phyloP scores from a whole-genome alignment of 2,329 filamentous ascomycete genomes.

The Fusarium sublunatum region DNA sequence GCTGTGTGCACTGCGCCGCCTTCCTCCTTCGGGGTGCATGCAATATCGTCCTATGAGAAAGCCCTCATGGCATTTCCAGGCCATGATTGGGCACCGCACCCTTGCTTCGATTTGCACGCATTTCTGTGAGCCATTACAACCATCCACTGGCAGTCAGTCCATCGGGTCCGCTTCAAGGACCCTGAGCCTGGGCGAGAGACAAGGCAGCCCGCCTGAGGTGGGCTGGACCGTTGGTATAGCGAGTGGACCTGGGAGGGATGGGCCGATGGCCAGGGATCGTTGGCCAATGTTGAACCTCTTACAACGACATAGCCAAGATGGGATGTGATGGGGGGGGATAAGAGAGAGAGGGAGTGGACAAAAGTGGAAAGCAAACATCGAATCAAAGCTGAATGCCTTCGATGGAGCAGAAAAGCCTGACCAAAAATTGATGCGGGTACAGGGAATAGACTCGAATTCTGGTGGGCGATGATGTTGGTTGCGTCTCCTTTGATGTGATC shows the following conservation, averaged over 20 bases:
- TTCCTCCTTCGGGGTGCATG: slow-evolving; percentile 55
- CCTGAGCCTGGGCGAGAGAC: slow-evolving; percentile 34
- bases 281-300: slow-evolving; percentile 34
- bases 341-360: slow-evolving; percentile 23
- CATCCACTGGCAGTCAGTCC: slow-evolving; percentile 5
- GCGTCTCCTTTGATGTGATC: slow-evolving; percentile 20
- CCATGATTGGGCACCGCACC: slow-evolving; percentile 53
- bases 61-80: slow-evolving; percentile 36
- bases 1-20: slow-evolving; percentile 56
- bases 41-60: slow-evolving; percentile 49
- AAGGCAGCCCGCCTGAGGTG: neutral
- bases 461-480: slow-evolving; percentile 22
- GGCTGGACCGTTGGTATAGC: slow-evolving; percentile 38
- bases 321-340: slow-evolving; percentile 22
- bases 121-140: slow-evolving; percentile 1
- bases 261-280: slow-evolving; percentile 37
- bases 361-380: slow-evolving; percentile 22
- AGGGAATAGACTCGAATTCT: slow-evolving; percentile 29
- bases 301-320: slow-evolving; percentile 10
- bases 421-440: slow-evolving; percentile 39
- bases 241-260: slow-evolving; percentile 45
- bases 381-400: slow-evolving; percentile 13
- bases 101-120: slow-evolving; percentile 46
- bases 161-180: slow-evolving; percentile 24
- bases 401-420: slow-evolving; percentile 40